phyloP scores from a whole-genome alignment of 2,329 filamentous ascomycete species.

The Curvularia eragrostidis region DNA sequence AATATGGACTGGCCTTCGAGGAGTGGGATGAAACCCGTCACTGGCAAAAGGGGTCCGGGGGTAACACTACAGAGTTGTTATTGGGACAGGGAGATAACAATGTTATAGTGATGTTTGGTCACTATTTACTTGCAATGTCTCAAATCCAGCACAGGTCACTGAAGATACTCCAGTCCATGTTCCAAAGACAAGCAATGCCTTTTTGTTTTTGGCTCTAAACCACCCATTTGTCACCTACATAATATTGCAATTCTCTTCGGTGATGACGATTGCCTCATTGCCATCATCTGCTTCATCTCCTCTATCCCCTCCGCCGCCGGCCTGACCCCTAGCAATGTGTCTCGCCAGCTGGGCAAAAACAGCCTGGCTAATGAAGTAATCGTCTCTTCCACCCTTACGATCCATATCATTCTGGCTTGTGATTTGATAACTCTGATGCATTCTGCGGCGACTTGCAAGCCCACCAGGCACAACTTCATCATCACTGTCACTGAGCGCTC shows the following conservation, averaged over 20 bases:
- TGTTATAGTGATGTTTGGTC: background rate
- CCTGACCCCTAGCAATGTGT: constrained; percentile 39
- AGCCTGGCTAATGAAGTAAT: constrained; percentile 61
- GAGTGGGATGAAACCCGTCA: constrained; percentile 3
- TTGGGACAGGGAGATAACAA: background rate
- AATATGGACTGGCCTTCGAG: background rate
- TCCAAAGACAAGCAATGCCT: background rate
- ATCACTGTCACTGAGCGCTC: constrained; percentile 39
- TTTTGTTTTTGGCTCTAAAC: background rate
- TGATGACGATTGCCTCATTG: constrained; percentile 35
- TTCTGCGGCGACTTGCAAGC: constrained; percentile 63
- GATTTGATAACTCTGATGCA: constrained; percentile 68
- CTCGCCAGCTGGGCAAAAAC: constrained; percentile 48
- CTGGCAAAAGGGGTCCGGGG: background rate
- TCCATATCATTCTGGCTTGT: constrained; percentile 68
- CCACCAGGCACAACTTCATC: constrained; percentile 53
- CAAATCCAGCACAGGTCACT: background rate
- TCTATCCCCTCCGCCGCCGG: constrained; percentile 22
- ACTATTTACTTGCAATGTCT: background rate
- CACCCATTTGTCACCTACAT: constrained; percentile 25
- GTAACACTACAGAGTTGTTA: background rate
- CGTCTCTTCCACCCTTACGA: constrained; percentile 63
- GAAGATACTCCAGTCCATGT: background rate
- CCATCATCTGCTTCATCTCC: constrained; percentile 37
- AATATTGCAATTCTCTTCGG: constrained; percentile 41